These are phyloP conservation scores for Termitomyces sp. DNA, from an alignment of 768 basidiomycete genomes.

Conservation along the genomic window DNA sequence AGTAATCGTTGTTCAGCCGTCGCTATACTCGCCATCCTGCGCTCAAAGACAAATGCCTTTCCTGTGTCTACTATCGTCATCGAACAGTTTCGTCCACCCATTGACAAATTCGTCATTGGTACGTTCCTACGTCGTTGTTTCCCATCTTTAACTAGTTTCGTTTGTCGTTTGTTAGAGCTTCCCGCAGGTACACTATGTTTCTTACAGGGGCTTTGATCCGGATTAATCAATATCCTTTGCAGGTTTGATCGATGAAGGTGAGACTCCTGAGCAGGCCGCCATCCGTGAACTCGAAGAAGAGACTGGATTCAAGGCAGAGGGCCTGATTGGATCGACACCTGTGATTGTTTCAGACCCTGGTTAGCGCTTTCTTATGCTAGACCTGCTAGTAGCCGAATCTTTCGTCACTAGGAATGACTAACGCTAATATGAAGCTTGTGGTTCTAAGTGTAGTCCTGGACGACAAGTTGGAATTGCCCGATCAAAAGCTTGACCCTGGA, in stretches of 20 bases:
- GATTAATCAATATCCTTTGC: neutral
- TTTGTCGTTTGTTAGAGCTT: conserved; percentile 23
- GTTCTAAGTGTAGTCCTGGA: conserved; percentile 62
- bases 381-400: neutral
- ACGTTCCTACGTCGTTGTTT: conserved; percentile 5
- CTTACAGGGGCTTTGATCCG: neutral
- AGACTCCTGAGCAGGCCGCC: conserved; percentile 76
- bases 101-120: conserved; percentile 75
- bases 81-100: conserved; percentile 89
- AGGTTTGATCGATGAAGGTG: conserved; percentile 84
- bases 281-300: conserved; percentile 90
- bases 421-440: conserved; percentile 88
- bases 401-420: conserved; percentile 71
- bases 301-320: conserved; percentile 74
- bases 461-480: conserved; percentile 62
- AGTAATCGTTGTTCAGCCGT: conserved; percentile 48
- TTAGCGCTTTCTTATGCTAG: conserved; percentile 19
- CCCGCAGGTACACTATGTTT: conserved; percentile 24
- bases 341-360: conserved; percentile 69
- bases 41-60: conserved; percentile 68
- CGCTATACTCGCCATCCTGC: conserved; percentile 75
- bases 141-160: neutral
- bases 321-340: conserved; percentile 58
- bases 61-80: conserved; percentile 77
- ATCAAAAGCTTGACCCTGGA: conserved; percentile 76